Base-by-base conservation (phyloP, 2,329 filamentous ascomycete species). In the Sporothrix curviconia region DNA sequence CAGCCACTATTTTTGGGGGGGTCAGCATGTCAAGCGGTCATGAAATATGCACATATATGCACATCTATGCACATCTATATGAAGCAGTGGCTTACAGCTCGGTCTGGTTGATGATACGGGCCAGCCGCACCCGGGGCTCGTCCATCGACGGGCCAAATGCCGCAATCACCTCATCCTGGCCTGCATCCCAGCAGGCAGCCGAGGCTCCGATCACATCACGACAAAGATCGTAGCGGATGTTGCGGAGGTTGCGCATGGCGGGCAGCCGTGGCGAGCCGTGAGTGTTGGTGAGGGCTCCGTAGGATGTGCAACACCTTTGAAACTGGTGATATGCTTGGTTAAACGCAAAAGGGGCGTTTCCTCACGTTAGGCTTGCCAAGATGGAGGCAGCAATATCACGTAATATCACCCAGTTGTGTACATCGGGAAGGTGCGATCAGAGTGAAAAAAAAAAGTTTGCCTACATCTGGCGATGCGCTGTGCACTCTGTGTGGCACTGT, bases 201-300 rank as follows among this genome's bases (percentile, higher is more conserved):
- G 89, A 87, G 66, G 94, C 77, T 60, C 82, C 78, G 61, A 78
- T 71, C 54, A 80, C 77, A 62, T 84, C 76, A 64, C 75, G 79
- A 74, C 85, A 85, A 69, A 82, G 77, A 65, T 81, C 80, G 69
- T 89, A 85, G 68, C 81, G 83, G 66, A 91, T 84, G 70, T 86
- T 91, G 73, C 84, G 86, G 65, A 97, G 80, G 72, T 96, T 97
- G 69, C 90, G 87, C 92, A 97, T 97, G 60, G 34, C 51, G 39
- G 58, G 53, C 34, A 47, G 39, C 37, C 46, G 43, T n/a, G 30
- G 22, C 32, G 46, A 30, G 22, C 44, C 17, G 28, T 9, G 19
- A 28, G 37, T 40, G 37, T 22, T 15, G 40, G n/a, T n/a, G 25
- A 5, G 17, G 15, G 17, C 17, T 17, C 8, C 30, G 11, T n/a